Percentiles rank a stretch among this genome's conserved stretches.
Conservation (phyloP, 352 stramenopile genomes). For the Pythium plurisporium region DNA sequence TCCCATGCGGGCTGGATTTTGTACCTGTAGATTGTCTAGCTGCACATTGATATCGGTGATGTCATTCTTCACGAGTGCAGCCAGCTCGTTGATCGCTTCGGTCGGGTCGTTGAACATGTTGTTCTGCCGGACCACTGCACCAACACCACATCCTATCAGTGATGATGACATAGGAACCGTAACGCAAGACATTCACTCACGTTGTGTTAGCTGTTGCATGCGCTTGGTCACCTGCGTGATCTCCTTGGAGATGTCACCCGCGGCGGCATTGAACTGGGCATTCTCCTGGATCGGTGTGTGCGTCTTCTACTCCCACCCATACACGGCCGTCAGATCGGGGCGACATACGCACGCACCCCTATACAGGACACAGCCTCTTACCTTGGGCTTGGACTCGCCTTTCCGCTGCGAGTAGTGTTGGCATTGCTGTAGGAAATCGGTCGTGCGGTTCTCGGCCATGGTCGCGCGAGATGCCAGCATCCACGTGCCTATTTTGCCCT, state of each 20-base stretch:
- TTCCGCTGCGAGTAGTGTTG: slow-evolving; percentile 41
- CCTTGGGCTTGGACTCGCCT: slow-evolving; percentile 14
- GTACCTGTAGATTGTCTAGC: slow-evolving; percentile 72
- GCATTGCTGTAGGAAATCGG: slow-evolving; percentile 64
- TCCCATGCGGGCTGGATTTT: background rate
- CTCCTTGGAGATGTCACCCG: slow-evolving; percentile 80
- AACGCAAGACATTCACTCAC: slow-evolving; percentile 35
- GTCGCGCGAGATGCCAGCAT: slow-evolving; percentile 1
- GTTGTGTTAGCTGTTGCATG: slow-evolving; percentile 72
- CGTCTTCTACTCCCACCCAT: slow-evolving; percentile 26
- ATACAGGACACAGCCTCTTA: background rate
- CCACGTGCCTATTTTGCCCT: slow-evolving; percentile 15
- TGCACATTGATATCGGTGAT: slow-evolving; percentile 86
- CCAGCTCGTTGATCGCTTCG: slow-evolving; percentile 78
- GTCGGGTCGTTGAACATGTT: slow-evolving; percentile 89
- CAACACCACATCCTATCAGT: background rate
- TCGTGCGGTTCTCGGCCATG: slow-evolving; percentile 69
- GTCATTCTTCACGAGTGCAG: slow-evolving; percentile 79
- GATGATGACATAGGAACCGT: background rate
- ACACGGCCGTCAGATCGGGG: background rate
- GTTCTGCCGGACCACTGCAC: slow-evolving; percentile 76
- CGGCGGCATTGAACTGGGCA: slow-evolving; percentile 73
- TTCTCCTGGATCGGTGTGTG: slow-evolving; percentile 62
- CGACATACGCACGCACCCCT: no score
- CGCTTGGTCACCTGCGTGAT: slow-evolving; percentile 75